Evolutionary conservation across 2,329 filamentous ascomycete species (phyloP).

Genomic region (Ascocoryne sarcoides): DNA sequence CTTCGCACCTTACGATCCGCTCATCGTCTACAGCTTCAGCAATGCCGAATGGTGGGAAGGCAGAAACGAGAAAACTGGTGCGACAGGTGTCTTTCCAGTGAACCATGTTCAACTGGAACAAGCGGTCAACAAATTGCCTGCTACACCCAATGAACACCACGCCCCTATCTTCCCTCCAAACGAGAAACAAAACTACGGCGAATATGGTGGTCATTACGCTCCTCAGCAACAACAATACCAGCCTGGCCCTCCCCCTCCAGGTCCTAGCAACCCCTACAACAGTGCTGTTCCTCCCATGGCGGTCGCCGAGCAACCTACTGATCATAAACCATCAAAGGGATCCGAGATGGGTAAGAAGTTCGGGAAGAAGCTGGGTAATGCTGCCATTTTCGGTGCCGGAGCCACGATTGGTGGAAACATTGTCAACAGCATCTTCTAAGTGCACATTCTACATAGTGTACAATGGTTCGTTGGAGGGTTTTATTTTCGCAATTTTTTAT

Average conservation of each 20-base stretch:
- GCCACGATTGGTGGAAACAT: constrained; percentile 85
- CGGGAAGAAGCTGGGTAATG: constrained; percentile 83
- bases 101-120: constrained; percentile 63
- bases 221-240: constrained; percentile 11
- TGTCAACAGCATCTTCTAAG: constrained; percentile 80
- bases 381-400: constrained; percentile 85
- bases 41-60: constrained; percentile 98
- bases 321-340: constrained; percentile 37
- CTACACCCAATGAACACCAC: constrained; percentile 19
- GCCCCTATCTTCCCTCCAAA: constrained; percentile 3
- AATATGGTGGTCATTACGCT: constrained; percentile 19
- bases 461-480: too few relatives aligned
- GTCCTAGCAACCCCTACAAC: constrained; percentile 55
- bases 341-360: constrained; percentile 81
- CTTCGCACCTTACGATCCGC: constrained; percentile 70
- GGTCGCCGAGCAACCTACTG: constrained; percentile 46
- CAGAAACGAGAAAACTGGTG: constrained; percentile 69
- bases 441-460: too few relatives aligned
- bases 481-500: too few relatives aligned
- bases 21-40: constrained; percentile 84
- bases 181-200: constrained; percentile 6
- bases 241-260: constrained; percentile 31
- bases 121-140: not conserved
- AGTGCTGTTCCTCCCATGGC: constrained; percentile 66
- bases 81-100: constrained; percentile 91